phyloP scores from a whole-genome alignment of 2,329 filamentous ascomycete species.

The Alternaria infectoria region DNA sequence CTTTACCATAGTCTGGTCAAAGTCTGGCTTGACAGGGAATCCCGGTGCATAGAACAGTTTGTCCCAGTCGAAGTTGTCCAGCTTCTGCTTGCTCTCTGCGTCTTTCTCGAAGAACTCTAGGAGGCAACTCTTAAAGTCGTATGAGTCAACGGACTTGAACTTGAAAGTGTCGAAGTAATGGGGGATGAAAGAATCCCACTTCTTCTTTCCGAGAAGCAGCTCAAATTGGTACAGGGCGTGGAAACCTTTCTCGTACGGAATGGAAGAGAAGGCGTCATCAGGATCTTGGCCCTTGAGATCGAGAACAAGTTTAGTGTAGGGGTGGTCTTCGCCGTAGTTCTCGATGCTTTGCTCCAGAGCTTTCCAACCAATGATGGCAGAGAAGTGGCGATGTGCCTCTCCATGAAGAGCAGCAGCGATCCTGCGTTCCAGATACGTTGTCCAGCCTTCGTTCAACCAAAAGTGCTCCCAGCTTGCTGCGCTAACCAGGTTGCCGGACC shows the following conservation, averaged over 20 bases:
- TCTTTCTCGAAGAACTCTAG: conserved; percentile 82
- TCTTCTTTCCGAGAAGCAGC: conserved; percentile 79
- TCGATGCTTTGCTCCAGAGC: conserved; percentile 80
- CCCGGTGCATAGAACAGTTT: conserved; percentile 87
- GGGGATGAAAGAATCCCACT: conserved; percentile 94
- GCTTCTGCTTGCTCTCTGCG: conserved; percentile 64
- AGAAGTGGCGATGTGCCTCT: conserved; percentile 87
- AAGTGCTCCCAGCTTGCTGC: conserved; percentile 84
- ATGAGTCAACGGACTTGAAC: conserved; percentile 87
- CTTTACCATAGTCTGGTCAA: conserved; percentile 87
- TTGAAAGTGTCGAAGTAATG: conserved; percentile 90
- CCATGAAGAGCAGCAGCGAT: conserved; percentile 80
- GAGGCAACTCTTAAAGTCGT: conserved; percentile 90
- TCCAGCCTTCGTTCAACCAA: conserved; percentile 82
- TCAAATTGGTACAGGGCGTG: conserved; percentile 93
- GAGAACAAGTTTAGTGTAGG: conserved; percentile 90
- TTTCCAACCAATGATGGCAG: conserved; percentile 95
- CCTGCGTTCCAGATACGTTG: conserved; percentile 88
- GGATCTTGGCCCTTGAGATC: conserved; percentile 90
- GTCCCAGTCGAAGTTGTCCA: conserved; percentile 85
- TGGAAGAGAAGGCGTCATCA: conserved; percentile 90
- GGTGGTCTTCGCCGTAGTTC: conserved; percentile 80
- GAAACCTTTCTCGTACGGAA: conserved; percentile 97
- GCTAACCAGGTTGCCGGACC: conserved; percentile 87
- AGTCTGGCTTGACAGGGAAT: conserved; percentile 85